Conservation (phyloP, 2,329 filamentous ascomycete genomes). For the Teratosphaeria gauchensis region DNA sequence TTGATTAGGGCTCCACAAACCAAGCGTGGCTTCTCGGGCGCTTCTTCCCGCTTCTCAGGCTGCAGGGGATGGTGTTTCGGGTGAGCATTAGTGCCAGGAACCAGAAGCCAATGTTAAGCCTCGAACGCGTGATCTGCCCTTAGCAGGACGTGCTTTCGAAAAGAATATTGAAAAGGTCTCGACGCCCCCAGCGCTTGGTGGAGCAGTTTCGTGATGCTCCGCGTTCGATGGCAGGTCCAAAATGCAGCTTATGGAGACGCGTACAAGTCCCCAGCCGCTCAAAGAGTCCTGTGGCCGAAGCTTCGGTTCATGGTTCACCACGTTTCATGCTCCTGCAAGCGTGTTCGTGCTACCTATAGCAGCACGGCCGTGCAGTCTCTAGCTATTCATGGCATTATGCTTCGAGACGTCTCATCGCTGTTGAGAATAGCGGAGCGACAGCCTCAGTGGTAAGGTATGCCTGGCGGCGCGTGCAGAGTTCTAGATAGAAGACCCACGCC, state of each 20-base stretch:
- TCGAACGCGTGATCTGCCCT: neutral
- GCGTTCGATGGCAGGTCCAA: neutral
- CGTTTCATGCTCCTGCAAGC: neutral
- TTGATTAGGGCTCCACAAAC: constrained; percentile 3
- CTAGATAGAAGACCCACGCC: neutral
- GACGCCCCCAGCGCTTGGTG: neutral
- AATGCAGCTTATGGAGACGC: neutral
- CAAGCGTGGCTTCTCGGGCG: neutral
- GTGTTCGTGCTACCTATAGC: neutral
- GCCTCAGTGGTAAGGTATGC: neutral
- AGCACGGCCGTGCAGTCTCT: neutral
- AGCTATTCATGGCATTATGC: neutral
- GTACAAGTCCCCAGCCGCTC: neutral
- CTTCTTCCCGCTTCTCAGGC: neutral
- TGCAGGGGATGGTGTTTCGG: constrained; percentile 1
- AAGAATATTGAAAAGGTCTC: neutral
- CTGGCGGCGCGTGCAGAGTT: neutral
- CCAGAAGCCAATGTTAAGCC: neutral
- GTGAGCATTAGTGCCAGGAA: neutral
- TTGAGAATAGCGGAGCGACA: neutral
- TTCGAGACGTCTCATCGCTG: neutral
- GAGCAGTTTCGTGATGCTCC: neutral
- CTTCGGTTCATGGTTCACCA: neutral
- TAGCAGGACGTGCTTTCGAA: neutral
- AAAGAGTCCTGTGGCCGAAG: neutral